phyloP scores from a whole-genome alignment of 495 filamentous ascomycete species.

The Xylaria cubensis region DNA sequence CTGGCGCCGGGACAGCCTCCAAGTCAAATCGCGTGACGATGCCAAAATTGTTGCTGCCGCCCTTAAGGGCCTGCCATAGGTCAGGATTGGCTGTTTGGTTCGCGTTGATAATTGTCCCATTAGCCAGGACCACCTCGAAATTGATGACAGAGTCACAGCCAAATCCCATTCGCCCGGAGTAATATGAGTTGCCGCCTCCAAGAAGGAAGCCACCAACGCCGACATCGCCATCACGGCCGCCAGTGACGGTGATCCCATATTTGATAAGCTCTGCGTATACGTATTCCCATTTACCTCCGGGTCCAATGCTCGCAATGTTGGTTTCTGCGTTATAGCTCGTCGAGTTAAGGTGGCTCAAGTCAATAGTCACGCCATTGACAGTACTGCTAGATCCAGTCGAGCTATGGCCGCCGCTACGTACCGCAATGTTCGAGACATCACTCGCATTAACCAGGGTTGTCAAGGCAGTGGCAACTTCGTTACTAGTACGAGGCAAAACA shows the following conservation, averaged over 20 bases:
- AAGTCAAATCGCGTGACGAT: conserved; percentile 63
- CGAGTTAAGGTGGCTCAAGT: conserved; percentile 53
- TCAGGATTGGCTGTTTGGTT: conserved; percentile 52
- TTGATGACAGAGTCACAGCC: conserved; percentile 57
- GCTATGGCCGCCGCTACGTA: conserved; percentile 58
- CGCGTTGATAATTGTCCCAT: conserved; percentile 56
- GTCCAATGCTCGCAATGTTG: conserved; percentile 47
- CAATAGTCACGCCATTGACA: conserved; percentile 57
- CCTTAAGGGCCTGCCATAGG: conserved; percentile 61
- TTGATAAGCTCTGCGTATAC: conserved; percentile 49
- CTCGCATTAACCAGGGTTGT: conserved; percentile 36
- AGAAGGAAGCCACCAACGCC: conserved; percentile 53
- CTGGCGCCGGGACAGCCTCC: conserved; percentile 35
- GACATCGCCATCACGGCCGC: conserved; percentile 50
- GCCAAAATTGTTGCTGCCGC: conserved; percentile 61
- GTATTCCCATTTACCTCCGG: conserved; percentile 54
- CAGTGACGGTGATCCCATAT: conserved; percentile 44
- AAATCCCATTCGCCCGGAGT: conserved; percentile 49
- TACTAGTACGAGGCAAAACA: conserved; percentile 42
- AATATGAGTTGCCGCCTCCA: conserved; percentile 53
- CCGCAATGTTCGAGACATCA: conserved; percentile 50
- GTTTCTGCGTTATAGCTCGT: conserved; percentile 47
- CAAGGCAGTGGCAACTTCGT: conserved; percentile 48
- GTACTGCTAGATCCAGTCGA: conserved; percentile 47
- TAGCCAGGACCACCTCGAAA: conserved; percentile 60